Evolutionary conservation across 1,284 basidiomycete genomes (phyloP), one percentile per base, ranked within the genome.

Genomic region (Fomitopsis betulina): DNA sequence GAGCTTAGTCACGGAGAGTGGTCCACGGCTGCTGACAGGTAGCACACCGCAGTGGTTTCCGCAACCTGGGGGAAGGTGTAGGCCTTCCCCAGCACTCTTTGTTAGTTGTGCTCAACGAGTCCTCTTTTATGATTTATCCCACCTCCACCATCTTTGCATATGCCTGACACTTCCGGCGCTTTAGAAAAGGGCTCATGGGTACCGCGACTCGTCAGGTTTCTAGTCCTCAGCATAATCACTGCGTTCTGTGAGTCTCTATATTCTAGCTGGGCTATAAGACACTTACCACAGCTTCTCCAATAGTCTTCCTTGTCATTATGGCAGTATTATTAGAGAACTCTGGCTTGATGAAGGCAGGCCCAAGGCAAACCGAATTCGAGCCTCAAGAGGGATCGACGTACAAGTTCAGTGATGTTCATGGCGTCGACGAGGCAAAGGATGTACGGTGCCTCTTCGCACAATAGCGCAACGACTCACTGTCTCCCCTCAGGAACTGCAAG

Each of bases 341-440:
- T 30, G 94, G 94, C 9, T 79, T 96, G 43, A 83, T 96, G 75
- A 96, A 96, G 75, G 87, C 91, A 8, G 93, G 90, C 1, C 88
- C 89, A 38, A 81, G 82, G 33, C 83, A 87, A 63, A 74, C 87
- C 35, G 86, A 93, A 66, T 94, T 91, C 67, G 86, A 93, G 64
- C 87, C 90, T 13, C 74, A 81, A 13, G 81, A 87, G 67, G 89
- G 89, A 40, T 93, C 93, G 67, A 79, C 84, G 0, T 88, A 94
- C 75, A 94, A 86, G 67, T 97, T 97, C 70, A 87, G 83, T 62
- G 96, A 97, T 73, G 94, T 98, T 5, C 93, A 97, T 65, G 95
- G 95, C 49, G 90, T 94, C 40, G 95, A 97, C 69, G 95, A 97
- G 73, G 94, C 91, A 42, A 97, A 97, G 74, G 84, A 87, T 66